Conservation (phyloP, 2,329 filamentous ascomycete genomes). For the Xylaria sp. region DNA sequence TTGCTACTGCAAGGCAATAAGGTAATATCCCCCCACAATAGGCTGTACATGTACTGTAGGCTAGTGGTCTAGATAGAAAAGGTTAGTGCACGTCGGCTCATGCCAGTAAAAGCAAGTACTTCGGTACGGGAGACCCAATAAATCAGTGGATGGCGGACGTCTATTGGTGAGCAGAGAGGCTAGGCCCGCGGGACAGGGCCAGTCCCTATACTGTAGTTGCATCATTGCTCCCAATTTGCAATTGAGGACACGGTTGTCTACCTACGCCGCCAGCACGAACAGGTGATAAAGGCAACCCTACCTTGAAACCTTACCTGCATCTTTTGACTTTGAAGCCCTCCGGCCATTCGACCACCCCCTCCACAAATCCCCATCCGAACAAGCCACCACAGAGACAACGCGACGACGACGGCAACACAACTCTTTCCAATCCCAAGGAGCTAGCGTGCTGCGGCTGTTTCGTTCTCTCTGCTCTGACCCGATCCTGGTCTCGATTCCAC, state of each 20-base stretch:
- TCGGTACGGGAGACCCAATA: constrained; percentile 26
- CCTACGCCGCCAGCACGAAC: constrained; percentile 30
- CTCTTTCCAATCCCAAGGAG: background rate
- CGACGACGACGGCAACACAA: constrained; percentile 13
- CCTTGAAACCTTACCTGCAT: constrained; percentile 20
- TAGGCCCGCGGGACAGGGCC: constrained; percentile 11
- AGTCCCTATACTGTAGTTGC: constrained; percentile 27
- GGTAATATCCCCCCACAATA: constrained; percentile 3
- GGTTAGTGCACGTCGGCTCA: constrained; percentile 23
- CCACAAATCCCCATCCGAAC: background rate
- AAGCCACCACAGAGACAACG: background rate
- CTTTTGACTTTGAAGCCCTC: constrained; percentile 18
- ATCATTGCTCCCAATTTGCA: constrained; percentile 40
- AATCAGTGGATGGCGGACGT: constrained; percentile 6
- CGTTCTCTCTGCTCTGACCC: background rate
- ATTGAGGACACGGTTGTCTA: constrained; percentile 52
- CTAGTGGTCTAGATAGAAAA: constrained; percentile 2
- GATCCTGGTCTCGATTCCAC: constrained; percentile 11
- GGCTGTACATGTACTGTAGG: background rate
- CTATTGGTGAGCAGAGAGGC: constrained; percentile 19
- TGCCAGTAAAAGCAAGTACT: constrained; percentile 35
- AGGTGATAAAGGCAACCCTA: constrained; percentile 25
- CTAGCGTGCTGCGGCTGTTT: background rate
- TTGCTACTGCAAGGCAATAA: background rate
- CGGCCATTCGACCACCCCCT: background rate